These are phyloP conservation scores for Tetrapisispora iriomotensis DNA, from an alignment of 805 yeast genomes.

Conservation along the genomic window DNA sequence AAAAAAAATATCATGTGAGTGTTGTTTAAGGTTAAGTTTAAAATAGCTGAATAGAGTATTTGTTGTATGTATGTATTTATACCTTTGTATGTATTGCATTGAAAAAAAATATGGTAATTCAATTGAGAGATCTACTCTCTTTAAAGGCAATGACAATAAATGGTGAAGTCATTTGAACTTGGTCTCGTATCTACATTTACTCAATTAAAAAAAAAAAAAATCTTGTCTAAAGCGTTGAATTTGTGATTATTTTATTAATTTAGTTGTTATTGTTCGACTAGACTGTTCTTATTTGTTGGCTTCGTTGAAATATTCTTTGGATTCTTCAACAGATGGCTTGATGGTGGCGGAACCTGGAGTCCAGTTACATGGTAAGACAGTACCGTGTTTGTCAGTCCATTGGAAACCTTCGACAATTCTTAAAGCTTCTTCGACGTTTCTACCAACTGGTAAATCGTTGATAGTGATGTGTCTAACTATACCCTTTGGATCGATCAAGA, in stretches of 20 bases:
- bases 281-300: constrained; percentile 31
- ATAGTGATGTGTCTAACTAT: constrained; percentile 90
- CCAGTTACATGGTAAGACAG: constrained; percentile 99
- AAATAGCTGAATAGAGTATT: too few species aligned
- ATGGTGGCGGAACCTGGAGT: constrained; percentile 88
- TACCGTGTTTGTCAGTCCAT: constrained; percentile 98
- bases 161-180: too few species aligned
- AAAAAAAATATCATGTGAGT: too few species aligned
- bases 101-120: too few species aligned
- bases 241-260: not conserved
- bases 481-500: constrained; percentile 95
- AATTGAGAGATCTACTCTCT: too few species aligned
- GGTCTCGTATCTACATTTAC: too few species aligned
- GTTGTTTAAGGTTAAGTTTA: too few species aligned
- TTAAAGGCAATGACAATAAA: too few species aligned
- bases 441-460: constrained; percentile 98
- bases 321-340: constrained; percentile 67
- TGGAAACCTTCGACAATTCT: constrained; percentile 99
- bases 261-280: not conserved
- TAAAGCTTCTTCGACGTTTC: constrained; percentile 95
- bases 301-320: constrained; percentile 70
- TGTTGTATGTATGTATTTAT: too few species aligned
- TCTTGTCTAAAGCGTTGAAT: not conserved
- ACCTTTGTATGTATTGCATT: too few species aligned
- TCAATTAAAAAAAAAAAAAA: not conserved